Evolutionary conservation across 768 basidiomycete genomes (phyloP), one percentile per base, ranked within the genome.

Genomic region (Russula brevipes): DNA sequence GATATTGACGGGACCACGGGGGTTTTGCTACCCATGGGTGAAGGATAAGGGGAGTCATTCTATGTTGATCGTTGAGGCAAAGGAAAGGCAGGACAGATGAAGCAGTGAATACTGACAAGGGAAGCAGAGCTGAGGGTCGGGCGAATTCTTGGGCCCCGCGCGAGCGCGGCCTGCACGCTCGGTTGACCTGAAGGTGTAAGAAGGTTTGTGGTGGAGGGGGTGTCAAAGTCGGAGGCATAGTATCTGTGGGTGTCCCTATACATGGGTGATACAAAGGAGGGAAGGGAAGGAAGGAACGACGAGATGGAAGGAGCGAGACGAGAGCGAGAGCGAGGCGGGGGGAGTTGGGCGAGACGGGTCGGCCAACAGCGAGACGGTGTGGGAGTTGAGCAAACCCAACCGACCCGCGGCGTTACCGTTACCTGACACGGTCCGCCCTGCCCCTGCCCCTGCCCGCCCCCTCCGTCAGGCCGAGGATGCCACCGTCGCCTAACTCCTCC

Each of bases 161-260:
- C 70, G 69, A 81, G 78, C 70, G 76, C 76, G 69, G 81, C 74
- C 69, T 79, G 79, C 62, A 79, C 74, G 72, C 68, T 61, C 33
- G 61, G 54, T 61, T 69, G 70, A 41, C 68, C 70, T 9, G 78
- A 67, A 7, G 76, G 72, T 1, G 76, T 74, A 45, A 85, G 74
- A 57, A 86, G 81, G 70, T 77, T 82, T 38, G 81, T 73, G 7
- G 81, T 80, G 4, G 85, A 86, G 5, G 79, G 77, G 11, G 82
- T 77, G 64, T 76, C 75, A 72, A 65, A 73, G 72, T 68, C 77
- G 78, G 61, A 74, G 77, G 56, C 76, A 75, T 61, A 79, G 77
- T 64, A 78, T 67, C 68, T 78, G 17, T 75, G 73, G 39, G 71
- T 71, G 33, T 61, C 58, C 30, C 62, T 66, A 12, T 70, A 59